Evolutionary conservation across 2,329 filamentous ascomycete genomes (phyloP).

Genomic region (Cadophora gregata): DNA sequence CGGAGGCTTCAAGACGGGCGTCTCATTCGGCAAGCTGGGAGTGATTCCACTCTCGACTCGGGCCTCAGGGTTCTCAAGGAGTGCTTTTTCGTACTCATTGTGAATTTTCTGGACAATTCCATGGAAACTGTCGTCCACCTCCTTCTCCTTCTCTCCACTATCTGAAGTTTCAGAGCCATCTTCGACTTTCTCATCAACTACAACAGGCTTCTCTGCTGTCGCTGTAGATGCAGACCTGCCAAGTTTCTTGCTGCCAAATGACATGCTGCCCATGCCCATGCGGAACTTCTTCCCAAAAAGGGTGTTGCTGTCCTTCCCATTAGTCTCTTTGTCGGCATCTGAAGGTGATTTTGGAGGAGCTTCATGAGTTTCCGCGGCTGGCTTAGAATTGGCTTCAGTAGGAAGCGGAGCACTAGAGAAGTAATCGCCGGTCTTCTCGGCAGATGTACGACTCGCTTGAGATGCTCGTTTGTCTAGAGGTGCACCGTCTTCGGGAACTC

Average conservation of each 20-base stretch:
- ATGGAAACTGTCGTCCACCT: conserved; percentile 76
- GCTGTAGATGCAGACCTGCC: conserved; percentile 67
- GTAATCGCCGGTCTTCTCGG: conserved; percentile 72
- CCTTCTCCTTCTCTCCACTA: conserved; percentile 65
- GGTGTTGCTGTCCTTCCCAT: conserved; percentile 62
- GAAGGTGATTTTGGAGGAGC: conserved; percentile 56
- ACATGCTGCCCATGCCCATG: conserved; percentile 55
- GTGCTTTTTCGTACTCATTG: conserved; percentile 73
- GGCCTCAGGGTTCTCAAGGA: conserved; percentile 60
- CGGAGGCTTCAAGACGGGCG: conserved; percentile 77
- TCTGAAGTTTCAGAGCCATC: conserved; percentile 62
- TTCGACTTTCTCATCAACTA: conserved; percentile 78
- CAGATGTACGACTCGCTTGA: conserved; percentile 64
- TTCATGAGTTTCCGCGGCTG: conserved; percentile 49
- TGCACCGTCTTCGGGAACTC: conserved; percentile 54
- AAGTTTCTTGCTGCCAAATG: conserved; percentile 85
- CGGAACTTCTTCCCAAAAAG: conserved; percentile 86
- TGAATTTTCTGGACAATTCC: conserved; percentile 76
- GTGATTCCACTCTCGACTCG: conserved; percentile 67
- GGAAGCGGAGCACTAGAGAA: conserved; percentile 68
- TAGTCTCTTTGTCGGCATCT: conserved; percentile 66
- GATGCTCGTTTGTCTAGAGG: conserved; percentile 61
- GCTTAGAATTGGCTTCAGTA: conserved; percentile 52
- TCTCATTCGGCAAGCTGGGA: conserved; percentile 74
- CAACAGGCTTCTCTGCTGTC: conserved; percentile 73